Evolutionary conservation across 495 filamentous ascomycete genomes (phyloP).

Genomic region (Penicillium waksmanii): DNA sequence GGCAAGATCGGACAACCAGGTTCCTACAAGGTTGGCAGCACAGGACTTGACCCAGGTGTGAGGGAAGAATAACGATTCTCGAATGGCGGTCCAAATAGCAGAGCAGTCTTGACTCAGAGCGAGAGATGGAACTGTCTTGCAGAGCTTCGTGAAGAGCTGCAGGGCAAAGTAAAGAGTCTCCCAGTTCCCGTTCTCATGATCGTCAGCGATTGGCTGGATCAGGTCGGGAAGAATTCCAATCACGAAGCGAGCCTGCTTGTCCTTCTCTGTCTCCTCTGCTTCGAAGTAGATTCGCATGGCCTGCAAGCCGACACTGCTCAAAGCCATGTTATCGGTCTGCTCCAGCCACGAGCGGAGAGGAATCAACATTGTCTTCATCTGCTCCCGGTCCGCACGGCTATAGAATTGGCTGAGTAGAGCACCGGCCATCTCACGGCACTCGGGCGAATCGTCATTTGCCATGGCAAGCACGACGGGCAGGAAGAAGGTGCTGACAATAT

Average conservation of each 20-base stretch:
- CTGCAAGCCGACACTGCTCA: slow-evolving; percentile 75
- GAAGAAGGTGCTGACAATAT: slow-evolving; percentile 81
- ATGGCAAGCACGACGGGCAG: slow-evolving; percentile 82
- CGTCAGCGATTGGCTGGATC: slow-evolving; percentile 52
- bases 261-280: slow-evolving; percentile 60
- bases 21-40: slow-evolving; percentile 71
- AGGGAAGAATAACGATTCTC: slow-evolving; percentile 69
- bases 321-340: slow-evolving; percentile 67
- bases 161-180: slow-evolving; percentile 80
- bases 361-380: slow-evolving; percentile 65
- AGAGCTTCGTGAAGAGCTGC: slow-evolving; percentile 67
- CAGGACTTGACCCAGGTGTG: slow-evolving; percentile 78
- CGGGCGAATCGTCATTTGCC: slow-evolving; percentile 82
- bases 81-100: slow-evolving; percentile 67
- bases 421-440: slow-evolving; percentile 83
- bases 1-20: slow-evolving; percentile 79
- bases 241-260: slow-evolving; percentile 60
- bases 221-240: slow-evolving; percentile 48
- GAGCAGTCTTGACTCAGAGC: slow-evolving; percentile 60
- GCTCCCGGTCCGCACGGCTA: slow-evolving; percentile 74
- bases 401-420: slow-evolving; percentile 79
- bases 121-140: slow-evolving; percentile 63
- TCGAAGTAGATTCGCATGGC: slow-evolving; percentile 84
- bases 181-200: slow-evolving; percentile 62
- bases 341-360: slow-evolving; percentile 77